Evolutionary conservation across 2,329 filamentous ascomycete genomes (phyloP).

Genomic region (Paecilomyces niveus): DNA sequence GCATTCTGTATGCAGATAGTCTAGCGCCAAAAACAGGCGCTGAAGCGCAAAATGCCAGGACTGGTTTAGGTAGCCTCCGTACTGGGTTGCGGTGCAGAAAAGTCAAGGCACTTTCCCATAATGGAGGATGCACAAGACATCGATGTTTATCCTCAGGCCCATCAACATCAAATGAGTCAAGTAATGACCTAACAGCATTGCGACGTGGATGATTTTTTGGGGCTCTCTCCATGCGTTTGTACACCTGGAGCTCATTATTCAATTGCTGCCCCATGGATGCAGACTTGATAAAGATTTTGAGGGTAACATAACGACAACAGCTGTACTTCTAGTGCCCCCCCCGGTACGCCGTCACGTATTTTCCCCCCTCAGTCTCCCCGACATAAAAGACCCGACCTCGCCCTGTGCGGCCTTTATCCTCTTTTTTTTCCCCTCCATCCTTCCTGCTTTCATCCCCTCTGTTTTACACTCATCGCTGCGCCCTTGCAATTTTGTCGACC

Average conservation of each 20-base stretch:
- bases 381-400: no score
- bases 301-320: slow-evolving; percentile 18
- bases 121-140: slow-evolving; percentile 34
- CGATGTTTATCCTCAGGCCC: slow-evolving; percentile 16
- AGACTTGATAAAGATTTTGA: slow-evolving; percentile 23
- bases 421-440: no score
- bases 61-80: slow-evolving; percentile 5
- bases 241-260: slow-evolving; percentile 38
- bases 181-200: slow-evolving; percentile 10
- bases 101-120: slow-evolving; percentile 36
- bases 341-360: no score
- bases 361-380: no score
- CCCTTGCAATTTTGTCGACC: no score
- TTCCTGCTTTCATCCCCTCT: no score
- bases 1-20: slow-evolving; percentile 43
- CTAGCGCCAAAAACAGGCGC: slow-evolving; percentile 37
- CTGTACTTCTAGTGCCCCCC: no score
- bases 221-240: slow-evolving; percentile 29
- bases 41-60: slow-evolving; percentile 31
- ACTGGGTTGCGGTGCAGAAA: slow-evolving; percentile 36
- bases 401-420: no score
- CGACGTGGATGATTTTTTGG: slow-evolving; percentile 22
- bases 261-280: slow-evolving; percentile 19
- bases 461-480: no score
- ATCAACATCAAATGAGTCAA: not conserved